These are phyloP conservation scores for Saccharum hybrid DNA, from an alignment of 202 grass and related monocot genomes.

Conservation along the genomic window DNA sequence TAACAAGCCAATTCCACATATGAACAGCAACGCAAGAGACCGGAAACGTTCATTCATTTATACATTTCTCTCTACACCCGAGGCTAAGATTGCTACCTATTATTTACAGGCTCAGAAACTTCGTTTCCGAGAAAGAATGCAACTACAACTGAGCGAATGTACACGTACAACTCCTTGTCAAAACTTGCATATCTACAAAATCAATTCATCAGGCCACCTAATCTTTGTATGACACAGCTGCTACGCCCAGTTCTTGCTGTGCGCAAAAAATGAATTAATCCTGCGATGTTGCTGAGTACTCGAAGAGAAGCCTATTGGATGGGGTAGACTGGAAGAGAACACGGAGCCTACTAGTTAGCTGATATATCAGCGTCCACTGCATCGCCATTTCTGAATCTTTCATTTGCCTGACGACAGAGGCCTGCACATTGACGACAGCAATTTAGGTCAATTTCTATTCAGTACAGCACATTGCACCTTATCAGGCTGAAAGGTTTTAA, in stretches of 20 bases:
- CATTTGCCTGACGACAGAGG: slow-evolving; percentile 97
- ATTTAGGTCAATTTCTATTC: slow-evolving; percentile 14
- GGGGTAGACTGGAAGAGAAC: slow-evolving; percentile 95
- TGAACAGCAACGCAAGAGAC: neutral
- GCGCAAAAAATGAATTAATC: slow-evolving; percentile 55
- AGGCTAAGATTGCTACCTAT: slow-evolving; percentile 59
- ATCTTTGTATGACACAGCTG: slow-evolving; percentile 30
- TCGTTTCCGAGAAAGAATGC: slow-evolving; percentile 66
- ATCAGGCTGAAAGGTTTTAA: slow-evolving; percentile 25
- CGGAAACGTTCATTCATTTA: neutral
- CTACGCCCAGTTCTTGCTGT: slow-evolving; percentile 22
- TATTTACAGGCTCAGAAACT: slow-evolving; percentile 67
- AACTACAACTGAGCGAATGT: slow-evolving; percentile 45
- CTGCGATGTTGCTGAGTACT: slow-evolving; percentile 91
- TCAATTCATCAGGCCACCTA: slow-evolving; percentile 22
- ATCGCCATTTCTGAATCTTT: slow-evolving; percentile 99
- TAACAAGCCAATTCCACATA: neutral
- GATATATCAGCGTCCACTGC: slow-evolving; percentile 94
- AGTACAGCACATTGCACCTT: neutral
- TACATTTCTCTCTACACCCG: slow-evolving; percentile 48
- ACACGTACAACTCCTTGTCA: slow-evolving; percentile 37
- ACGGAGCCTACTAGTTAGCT: slow-evolving; percentile 85
- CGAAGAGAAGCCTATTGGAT: slow-evolving; percentile 96
- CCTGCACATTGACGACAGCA: slow-evolving; percentile 56
- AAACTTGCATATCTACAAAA: slow-evolving; percentile 59